Evolutionary conservation across 2,329 filamentous ascomycete species (phyloP).

Genomic region (Colletotrichum viniferum): DNA sequence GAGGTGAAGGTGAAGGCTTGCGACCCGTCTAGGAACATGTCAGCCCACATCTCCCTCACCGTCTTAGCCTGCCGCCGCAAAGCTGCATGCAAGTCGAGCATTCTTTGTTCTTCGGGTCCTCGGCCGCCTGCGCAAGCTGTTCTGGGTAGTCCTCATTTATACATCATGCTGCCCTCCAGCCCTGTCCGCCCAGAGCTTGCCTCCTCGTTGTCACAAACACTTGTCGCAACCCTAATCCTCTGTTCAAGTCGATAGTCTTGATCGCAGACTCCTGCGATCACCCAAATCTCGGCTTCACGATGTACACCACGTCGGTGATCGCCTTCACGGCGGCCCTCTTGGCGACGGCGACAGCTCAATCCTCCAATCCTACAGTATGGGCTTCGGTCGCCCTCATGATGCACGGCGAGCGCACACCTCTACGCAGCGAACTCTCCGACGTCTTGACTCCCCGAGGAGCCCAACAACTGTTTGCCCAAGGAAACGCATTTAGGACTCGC

Average conservation of each 20-base stretch:
- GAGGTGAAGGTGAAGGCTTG: not conserved
- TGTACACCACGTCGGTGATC: slow-evolving; percentile 24
- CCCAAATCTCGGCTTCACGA: not conserved
- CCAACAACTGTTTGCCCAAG: slow-evolving; percentile 55
- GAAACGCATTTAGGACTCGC: slow-evolving; percentile 50
- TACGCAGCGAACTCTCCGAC: slow-evolving; percentile 29
- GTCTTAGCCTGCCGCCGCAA: not conserved
- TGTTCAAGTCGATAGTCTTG: not conserved
- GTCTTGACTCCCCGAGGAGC: slow-evolving; percentile 58
- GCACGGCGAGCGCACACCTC: slow-evolving; percentile 59
- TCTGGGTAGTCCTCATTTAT: not conserved
- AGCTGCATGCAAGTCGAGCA: not conserved
- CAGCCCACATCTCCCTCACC: not conserved
- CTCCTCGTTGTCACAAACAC: not conserved
- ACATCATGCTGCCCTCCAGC: not conserved
- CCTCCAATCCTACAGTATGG: slow-evolving; percentile 47
- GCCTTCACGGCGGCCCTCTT: slow-evolving; percentile 28
- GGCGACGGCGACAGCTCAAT: slow-evolving; percentile 32
- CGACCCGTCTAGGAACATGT: not conserved
- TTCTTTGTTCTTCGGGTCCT: not conserved
- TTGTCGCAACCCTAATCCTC: not conserved
- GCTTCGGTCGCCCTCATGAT: slow-evolving; percentile 52
- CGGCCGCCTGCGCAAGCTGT: not conserved
- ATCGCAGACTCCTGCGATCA: not conserved
- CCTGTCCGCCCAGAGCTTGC: not conserved